Evolutionary conservation across 2,329 filamentous ascomycete genomes (phyloP), one percentile per base, ranked within the genome.

Genomic region (Tolypocladium pustulatum): DNA sequence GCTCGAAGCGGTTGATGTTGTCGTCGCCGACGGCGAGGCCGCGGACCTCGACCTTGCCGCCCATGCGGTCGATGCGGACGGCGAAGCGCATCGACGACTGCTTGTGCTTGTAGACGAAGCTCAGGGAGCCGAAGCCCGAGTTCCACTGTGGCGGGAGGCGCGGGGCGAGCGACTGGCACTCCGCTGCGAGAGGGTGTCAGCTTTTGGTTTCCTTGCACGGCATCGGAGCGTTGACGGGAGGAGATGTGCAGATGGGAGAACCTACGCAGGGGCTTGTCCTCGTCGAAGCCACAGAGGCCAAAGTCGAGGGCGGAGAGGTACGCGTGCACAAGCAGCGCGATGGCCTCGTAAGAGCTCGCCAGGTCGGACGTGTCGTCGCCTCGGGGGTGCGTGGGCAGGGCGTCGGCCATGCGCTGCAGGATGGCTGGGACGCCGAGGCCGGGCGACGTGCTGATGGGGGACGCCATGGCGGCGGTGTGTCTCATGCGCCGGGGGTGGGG

Each of bases 71-170:
- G 62, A 96, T 75, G 69, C 91, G 93, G 64, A 97, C 72, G 34
- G 96, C 79, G 69, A 89, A 96, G 60, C 87, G 83, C 82, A 92
- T 90, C 20, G 91, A 86, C 0, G 91, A 96, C 70, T 96, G 90
- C 30, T 83, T 79, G 72, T 97, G 92, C 4, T 85, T 84, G 75
- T 97, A 97, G 62, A 91, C 84, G 73, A 97, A 97, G 58, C 87
- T 84, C 69, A 90, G 88, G 17, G 86, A 85, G 61, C 83, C 83
- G 59, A 81, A 81, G 25, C 83, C 82, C 15, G 84, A 77, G 72
- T 96, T 96, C 94, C 94, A 97, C 74, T 85, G 82, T 20, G 81
- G 60, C 0, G 91, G 90, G 2, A 97, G 80, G 37, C 85, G 79
- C 10, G 82, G 83, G 12, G 83, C 80, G 53, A 83, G 73, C 54